These are phyloP conservation scores for Turnera subulata DNA, from an alignment of 345 rosid species.

Conservation along the genomic window DNA sequence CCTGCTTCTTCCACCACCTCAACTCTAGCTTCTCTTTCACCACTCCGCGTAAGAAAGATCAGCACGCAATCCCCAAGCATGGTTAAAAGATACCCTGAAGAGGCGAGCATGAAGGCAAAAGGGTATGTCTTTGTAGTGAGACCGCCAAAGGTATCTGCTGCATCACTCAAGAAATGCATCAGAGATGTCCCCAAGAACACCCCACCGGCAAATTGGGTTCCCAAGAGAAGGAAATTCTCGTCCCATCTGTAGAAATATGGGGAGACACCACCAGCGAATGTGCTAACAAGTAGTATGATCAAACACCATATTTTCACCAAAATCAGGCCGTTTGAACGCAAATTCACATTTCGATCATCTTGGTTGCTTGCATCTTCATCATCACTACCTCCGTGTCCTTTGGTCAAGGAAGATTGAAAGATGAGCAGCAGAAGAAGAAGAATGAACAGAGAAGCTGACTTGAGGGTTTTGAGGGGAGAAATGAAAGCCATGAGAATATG, in stretches of 20 bases:
- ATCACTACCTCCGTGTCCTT: conserved; percentile 40
- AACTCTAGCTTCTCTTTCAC: conserved; percentile 9
- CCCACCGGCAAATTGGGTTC: conserved; percentile 81
- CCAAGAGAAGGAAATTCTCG: conserved; percentile 68
- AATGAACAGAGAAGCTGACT: conserved; percentile 42
- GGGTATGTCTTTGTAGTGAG: conserved; percentile 59
- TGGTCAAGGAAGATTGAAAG: conserved; percentile 34
- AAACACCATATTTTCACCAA: conserved; percentile 71
- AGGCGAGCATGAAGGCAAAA: conserved; percentile 74
- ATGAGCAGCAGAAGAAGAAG: conserved; percentile 26
- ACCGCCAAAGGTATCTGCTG: conserved; percentile 47
- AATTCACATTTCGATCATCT: conserved; percentile 5
- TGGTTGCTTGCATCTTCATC: conserved; percentile 8
- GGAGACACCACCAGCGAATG: conserved; percentile 62
- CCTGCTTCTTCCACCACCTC: conserved; percentile 35
- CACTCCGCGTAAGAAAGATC: conserved; percentile 26
- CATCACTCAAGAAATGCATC: conserved; percentile 70
- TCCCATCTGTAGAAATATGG: conserved; percentile 74
- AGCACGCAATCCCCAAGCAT: conserved; percentile 74
- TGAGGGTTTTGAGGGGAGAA: not conserved
- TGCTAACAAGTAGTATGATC: conserved; percentile 58
- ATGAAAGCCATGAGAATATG: not conserved
- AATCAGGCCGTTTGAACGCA: conserved; percentile 42
- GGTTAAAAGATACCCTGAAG: conserved; percentile 60
- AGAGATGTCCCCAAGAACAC: conserved; percentile 68